These are phyloP conservation scores for Botrytis cinerea DNA, from an alignment of 2,329 filamentous ascomycete species.

Conservation along the genomic window DNA sequence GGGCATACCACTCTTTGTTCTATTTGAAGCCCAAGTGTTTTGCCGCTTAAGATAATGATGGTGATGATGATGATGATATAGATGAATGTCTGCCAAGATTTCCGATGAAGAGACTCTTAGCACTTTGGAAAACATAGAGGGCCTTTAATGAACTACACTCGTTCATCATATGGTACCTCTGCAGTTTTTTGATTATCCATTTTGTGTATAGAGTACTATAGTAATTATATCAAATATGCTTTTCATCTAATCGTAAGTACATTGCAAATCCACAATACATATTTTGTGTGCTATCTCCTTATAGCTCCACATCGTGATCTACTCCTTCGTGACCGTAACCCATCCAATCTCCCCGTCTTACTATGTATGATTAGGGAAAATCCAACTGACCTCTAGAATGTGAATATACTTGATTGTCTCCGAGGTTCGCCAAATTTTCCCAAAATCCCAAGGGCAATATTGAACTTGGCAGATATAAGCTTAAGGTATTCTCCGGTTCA, in stretches of 20 bases:
- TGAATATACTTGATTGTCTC: no score
- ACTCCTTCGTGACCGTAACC: background rate
- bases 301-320: background rate
- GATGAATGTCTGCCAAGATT: background rate
- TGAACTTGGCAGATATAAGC: background rate
- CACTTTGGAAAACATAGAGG: background rate
- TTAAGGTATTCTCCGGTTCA: background rate
- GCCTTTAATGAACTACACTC: background rate
- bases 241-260: background rate
- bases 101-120: background rate
- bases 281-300: no score
- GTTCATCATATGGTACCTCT: background rate
- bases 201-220: background rate
- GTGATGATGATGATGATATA: background rate
- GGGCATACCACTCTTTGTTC: background rate
- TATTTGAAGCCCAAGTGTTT: background rate
- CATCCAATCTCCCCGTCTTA: background rate
- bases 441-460: background rate
- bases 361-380: background rate
- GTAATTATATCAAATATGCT: background rate
- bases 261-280: background rate
- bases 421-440: accelerated
- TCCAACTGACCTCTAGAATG: background rate
- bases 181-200: no score
- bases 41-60: background rate